These are phyloP conservation scores for Aspergillus spinulosporus DNA, from an alignment of 2,329 filamentous ascomycete genomes.

Conservation along the genomic window DNA sequence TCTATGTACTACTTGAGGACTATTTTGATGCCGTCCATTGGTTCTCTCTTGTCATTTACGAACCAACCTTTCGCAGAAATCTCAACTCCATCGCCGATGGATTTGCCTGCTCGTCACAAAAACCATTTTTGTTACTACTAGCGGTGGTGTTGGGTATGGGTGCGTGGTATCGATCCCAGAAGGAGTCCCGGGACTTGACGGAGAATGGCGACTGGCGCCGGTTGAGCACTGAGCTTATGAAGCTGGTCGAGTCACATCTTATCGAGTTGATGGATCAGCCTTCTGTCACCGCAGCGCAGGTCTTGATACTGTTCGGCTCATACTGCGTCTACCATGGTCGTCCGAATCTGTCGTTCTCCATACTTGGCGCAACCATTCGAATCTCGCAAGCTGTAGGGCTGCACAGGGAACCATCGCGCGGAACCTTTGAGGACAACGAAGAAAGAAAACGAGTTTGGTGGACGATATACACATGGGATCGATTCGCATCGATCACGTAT, in stretches of 20 bases:
- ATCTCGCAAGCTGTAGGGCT: slow-evolving; percentile 38
- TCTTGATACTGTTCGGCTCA: slow-evolving; percentile 43
- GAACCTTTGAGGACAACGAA: slow-evolving; percentile 30
- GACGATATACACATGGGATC: slow-evolving; percentile 47
- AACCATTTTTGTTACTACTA: slow-evolving; percentile 40
- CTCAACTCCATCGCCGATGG: slow-evolving; percentile 38
- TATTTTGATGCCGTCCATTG: slow-evolving; percentile 49
- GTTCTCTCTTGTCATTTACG: slow-evolving; percentile 49
- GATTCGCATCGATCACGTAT: slow-evolving; percentile 45
- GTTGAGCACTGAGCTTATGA: slow-evolving; percentile 21
- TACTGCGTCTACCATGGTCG: slow-evolving; percentile 47
- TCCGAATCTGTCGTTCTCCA: slow-evolving; percentile 42
- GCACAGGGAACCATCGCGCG: slow-evolving; percentile 31
- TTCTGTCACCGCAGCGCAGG: slow-evolving; percentile 40
- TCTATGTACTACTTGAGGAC: slow-evolving; percentile 39
- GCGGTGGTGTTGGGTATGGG: slow-evolving; percentile 42
- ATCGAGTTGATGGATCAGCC: slow-evolving; percentile 46
- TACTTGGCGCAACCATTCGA: slow-evolving; percentile 42
- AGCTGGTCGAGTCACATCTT: slow-evolving; percentile 35
- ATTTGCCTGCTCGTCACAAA: slow-evolving; percentile 35
- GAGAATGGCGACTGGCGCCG: slow-evolving; percentile 18
- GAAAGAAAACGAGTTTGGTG: slow-evolving; percentile 45
- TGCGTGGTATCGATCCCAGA: slow-evolving; percentile 40
- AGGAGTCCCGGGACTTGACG: slow-evolving; percentile 16
- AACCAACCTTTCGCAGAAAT: slow-evolving; percentile 41